Conservation (phyloP, 1,139 yeast genomes). For the Wickerhamiella infanticola region DNA sequence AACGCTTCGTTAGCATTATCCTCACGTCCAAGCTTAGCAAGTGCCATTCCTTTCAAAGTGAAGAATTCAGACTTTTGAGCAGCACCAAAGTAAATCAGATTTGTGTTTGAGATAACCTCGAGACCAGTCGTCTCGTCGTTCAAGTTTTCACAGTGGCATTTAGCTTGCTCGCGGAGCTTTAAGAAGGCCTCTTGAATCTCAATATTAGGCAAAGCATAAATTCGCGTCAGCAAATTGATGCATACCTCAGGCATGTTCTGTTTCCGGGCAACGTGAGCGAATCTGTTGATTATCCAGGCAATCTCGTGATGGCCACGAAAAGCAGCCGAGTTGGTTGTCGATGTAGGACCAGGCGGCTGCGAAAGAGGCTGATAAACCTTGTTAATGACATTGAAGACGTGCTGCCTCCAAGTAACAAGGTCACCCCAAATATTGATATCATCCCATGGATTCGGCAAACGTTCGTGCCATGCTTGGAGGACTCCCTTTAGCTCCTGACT, state of each 20-base stretch:
- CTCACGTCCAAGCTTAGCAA: constrained; percentile 73
- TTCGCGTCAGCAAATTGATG: constrained; percentile 79
- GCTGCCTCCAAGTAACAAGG: constrained; percentile 95
- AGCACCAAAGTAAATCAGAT: constrained; percentile 86
- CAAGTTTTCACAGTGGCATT: constrained; percentile 84
- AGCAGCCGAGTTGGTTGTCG: constrained; percentile 55
- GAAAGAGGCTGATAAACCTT: constrained; percentile 83
- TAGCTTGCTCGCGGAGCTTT: constrained; percentile 91
- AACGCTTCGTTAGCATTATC: constrained; percentile 97
- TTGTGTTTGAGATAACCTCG: constrained; percentile 93
- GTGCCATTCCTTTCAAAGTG: constrained; percentile 93
- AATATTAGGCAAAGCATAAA: constrained; percentile 89
- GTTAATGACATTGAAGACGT: constrained; percentile 93
- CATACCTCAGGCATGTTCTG: constrained; percentile 97
- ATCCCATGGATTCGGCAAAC: constrained; percentile 93
- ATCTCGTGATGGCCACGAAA: constrained; percentile 97
- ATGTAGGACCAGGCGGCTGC: constrained; percentile 47
- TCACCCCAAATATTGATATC: constrained; percentile 97
- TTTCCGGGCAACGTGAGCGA: constrained; percentile 96
- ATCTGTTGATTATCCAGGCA: constrained; percentile 96
- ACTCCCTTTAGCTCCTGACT: constrained; percentile 91
- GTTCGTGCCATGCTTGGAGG: constrained; percentile 93
- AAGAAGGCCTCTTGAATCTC: constrained; percentile 97
- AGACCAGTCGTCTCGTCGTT: constrained; percentile 85
- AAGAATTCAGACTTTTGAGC: constrained; percentile 97